Base-by-base conservation (phyloP, 163 green algal genomes). In the Chlorella variabilis region DNA sequence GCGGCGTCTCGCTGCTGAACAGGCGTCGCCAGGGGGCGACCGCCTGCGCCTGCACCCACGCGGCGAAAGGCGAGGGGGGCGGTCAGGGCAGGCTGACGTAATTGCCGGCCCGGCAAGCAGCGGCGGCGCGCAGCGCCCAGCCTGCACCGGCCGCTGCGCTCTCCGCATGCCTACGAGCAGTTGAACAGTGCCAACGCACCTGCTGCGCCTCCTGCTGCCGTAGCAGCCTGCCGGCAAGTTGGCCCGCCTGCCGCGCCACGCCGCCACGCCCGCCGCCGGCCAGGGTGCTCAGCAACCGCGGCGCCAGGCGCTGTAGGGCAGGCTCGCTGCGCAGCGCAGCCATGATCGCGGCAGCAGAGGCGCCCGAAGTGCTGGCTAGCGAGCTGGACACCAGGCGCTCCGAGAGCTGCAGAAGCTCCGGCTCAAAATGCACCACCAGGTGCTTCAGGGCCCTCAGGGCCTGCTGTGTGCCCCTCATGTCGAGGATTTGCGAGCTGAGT, bases 1-100 rank as follows among this genome's bases (percentile, higher is more conserved):
- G 61, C 0, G 78, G 82, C 29, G 81, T 2, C 34, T 85, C 78
- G 41, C 42, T 73, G 69, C 82, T 85, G 62, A 85, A 86, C 23
- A 83, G 38, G n/a, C 82, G 86, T 8, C 78, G 76, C 45, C 65
- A 78, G 18, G 86, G 58, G 59, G 7, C 29, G 59, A 27, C 29
- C 3, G 36, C 27, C 48, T 81, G 49, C 31, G 31, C 61, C 70
- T 81, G 25, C 41, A 51, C 31, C n/a, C n/a, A n/a, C n/a, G n/a
- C n/a, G n/a, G n/a, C n/a, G n/a, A n/a, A n/a, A n/a, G n/a, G n/a
- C n/a, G n/a, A 4, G 34, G 29, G 4, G 33, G 21, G 33, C 33
- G 34, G 62, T 5, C n/a, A 2, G 4, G 6, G 2, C n/a, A 63
- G n/a, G 41, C 25, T 42, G 33, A n/a, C 27, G 27, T 34, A 38